Percentiles rank a stretch among this genome's conserved stretches.
Conservation (phyloP, 306 rosid genomes). For the Ziziphus jujuba region DNA sequence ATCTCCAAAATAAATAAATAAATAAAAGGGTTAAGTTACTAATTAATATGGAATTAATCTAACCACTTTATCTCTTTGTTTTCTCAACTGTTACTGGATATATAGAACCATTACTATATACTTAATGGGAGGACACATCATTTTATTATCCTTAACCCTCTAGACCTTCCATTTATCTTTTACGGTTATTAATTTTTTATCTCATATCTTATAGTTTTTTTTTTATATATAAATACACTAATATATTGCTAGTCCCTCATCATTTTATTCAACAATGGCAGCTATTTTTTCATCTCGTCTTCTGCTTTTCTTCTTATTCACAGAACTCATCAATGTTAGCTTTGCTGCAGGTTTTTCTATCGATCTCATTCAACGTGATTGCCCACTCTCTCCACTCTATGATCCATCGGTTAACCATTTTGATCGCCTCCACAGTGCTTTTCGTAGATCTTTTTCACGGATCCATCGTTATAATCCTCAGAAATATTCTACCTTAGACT, state of each 20-base stretch:
- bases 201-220: neutral
- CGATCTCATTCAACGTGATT: conserved; percentile 51
- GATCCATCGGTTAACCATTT: conserved; percentile 32
- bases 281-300: neutral
- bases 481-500: neutral
- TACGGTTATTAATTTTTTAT: neutral
- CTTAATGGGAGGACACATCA: too few species aligned
- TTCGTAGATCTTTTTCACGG: conserved; percentile 45
- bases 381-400: conserved; percentile 45
- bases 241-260: neutral
- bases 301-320: neutral
- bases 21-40: too few species aligned
- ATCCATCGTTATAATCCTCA: conserved; percentile 7
- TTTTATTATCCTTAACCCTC: neutral
- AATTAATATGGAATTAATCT: neutral
- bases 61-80: neutral
- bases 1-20: too few species aligned
- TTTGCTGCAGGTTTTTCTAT: conserved; percentile 10
- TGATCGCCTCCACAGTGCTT: conserved; percentile 34
- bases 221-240: neutral
- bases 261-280: conserved; percentile 4
- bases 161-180: neutral
- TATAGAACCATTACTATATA: too few species aligned
- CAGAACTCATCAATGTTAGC: neutral
- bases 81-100: neutral